These are phyloP conservation scores for Verticillium dahliae DNA, from an alignment of 2,329 filamentous ascomycete species.

Conservation along the genomic window DNA sequence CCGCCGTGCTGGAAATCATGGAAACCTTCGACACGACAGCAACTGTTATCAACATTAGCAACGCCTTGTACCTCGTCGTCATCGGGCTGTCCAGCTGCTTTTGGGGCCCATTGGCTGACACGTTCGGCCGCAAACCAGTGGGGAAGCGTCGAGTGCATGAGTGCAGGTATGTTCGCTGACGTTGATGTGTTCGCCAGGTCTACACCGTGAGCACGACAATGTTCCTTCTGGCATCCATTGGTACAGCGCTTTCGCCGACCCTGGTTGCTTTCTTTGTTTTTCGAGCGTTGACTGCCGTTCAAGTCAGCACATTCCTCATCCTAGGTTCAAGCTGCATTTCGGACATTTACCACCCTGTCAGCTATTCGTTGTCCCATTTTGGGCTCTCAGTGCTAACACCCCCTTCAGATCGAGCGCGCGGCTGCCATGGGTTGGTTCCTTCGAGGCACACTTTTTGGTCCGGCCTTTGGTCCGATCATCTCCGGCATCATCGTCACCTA, in stretches of 20 bases:
- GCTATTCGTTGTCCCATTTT: no score
- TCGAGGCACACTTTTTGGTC: conserved; percentile 43
- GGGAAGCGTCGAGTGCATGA: conserved; percentile 13
- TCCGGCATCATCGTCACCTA: no score
- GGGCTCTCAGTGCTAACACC: neutral
- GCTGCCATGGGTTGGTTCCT: no score
- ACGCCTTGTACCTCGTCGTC: conserved; percentile 65
- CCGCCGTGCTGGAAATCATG: conserved; percentile 70
- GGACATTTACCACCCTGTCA: no score
- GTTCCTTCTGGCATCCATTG: no score
- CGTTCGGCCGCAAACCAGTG: conserved; percentile 53
- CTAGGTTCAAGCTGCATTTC: no score
- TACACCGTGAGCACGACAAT: conserved; percentile 49
- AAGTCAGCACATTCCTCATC: no score
- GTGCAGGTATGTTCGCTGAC: neutral
- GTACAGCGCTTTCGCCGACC: no score
- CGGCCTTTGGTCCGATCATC: conserved; percentile 38
- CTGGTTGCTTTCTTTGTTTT: no score
- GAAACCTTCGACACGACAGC: conserved; percentile 57
- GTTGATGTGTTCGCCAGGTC: conserved; percentile 28
- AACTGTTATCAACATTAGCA: conserved; percentile 65
- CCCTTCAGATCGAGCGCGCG: no score
- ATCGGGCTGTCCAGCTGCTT: conserved; percentile 67
- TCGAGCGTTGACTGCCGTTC: no score
- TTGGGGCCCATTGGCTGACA: conserved; percentile 66